phyloP scores from a whole-genome alignment of 192 early-diverging fungal genomes.

The Dimargaris cristalligena region DNA sequence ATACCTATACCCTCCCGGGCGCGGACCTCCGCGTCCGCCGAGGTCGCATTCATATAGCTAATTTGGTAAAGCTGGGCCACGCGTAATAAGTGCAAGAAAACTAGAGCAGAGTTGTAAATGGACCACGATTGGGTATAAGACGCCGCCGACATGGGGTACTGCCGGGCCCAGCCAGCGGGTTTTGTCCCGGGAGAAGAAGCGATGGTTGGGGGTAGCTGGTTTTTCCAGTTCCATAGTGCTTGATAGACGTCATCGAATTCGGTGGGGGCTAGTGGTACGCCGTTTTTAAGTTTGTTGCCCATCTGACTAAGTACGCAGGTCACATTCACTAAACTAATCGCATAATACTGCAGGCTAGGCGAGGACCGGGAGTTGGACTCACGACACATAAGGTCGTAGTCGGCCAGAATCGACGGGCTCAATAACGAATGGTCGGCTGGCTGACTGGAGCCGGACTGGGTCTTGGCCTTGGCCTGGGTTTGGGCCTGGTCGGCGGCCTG shows the following conservation, averaged over 20 bases:
- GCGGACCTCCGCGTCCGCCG: not conserved
- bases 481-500: not conserved
- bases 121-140: not conserved
- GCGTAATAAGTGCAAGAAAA: not conserved
- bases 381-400: not conserved
- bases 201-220: not conserved
- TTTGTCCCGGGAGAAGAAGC: not conserved
- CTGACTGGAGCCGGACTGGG: no score
- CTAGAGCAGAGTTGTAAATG: not conserved
- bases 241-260: not conserved
- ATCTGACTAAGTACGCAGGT: not conserved
- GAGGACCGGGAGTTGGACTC: constrained; percentile 2
- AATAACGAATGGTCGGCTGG: no score
- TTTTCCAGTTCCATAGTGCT: not conserved
- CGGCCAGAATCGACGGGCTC: no score
- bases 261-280: not conserved
- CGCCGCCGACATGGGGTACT: not conserved
- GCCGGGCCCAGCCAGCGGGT: not conserved
- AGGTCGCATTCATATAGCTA: no score
- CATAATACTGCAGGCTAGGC: constrained; percentile 1
- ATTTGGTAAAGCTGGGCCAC: no score
- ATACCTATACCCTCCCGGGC: not conserved
- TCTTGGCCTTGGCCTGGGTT: not conserved
- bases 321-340: not conserved
- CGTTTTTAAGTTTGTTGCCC: not conserved